A percentile compares a stretch with the other conserved stretches of the same genome.
These are phyloP conservation scores for Candida glaebosa DNA, from an alignment of 805 yeast genomes.

Conservation along the genomic window DNA sequence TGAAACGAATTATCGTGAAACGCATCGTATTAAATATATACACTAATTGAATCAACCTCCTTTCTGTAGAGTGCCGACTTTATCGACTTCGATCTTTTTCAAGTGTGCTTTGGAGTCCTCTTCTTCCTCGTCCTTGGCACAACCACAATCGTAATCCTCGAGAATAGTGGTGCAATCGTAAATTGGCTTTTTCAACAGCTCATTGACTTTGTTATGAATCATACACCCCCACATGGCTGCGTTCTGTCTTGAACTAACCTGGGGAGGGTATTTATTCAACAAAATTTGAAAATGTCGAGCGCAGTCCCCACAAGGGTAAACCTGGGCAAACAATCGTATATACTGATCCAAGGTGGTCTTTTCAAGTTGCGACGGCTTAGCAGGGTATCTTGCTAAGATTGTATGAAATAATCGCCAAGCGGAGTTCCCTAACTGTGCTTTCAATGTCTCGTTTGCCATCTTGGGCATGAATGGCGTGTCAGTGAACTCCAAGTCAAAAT, in stretches of 20 bases:
- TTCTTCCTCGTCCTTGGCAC: slow-evolving; percentile 71
- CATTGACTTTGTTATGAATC: slow-evolving; percentile 83
- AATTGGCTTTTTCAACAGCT: slow-evolving; percentile 57
- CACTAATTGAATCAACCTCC: slow-evolving; percentile 33
- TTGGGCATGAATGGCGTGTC: slow-evolving; percentile 80
- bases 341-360: slow-evolving; percentile 59
- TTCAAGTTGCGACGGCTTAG: slow-evolving; percentile 64
- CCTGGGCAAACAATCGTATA: slow-evolving; percentile 76
- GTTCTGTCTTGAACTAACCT: slow-evolving; percentile 63
- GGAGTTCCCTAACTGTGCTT: slow-evolving; percentile 84
- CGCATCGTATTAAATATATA: background rate
- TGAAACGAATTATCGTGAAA: too few species aligned
- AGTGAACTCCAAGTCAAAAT: slow-evolving; percentile 16
- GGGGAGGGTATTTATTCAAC: slow-evolving; percentile 77
- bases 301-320: slow-evolving; percentile 97
- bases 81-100: slow-evolving; percentile 42
- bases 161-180: slow-evolving; percentile 84
- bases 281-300: slow-evolving; percentile 83
- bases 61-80: slow-evolving; percentile 45
- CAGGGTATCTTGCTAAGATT: slow-evolving; percentile 88
- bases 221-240: slow-evolving; percentile 98
- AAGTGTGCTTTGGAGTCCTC: slow-evolving; percentile 41
- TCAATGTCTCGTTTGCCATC: slow-evolving; percentile 81
- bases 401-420: slow-evolving; percentile 93
- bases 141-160: slow-evolving; percentile 95